A percentile compares a stretch with the other conserved stretches of the same genome.
Evolutionary conservation across 2,329 filamentous ascomycete species (phyloP).

Genomic region (Hymenoscyphus fraxineus): DNA sequence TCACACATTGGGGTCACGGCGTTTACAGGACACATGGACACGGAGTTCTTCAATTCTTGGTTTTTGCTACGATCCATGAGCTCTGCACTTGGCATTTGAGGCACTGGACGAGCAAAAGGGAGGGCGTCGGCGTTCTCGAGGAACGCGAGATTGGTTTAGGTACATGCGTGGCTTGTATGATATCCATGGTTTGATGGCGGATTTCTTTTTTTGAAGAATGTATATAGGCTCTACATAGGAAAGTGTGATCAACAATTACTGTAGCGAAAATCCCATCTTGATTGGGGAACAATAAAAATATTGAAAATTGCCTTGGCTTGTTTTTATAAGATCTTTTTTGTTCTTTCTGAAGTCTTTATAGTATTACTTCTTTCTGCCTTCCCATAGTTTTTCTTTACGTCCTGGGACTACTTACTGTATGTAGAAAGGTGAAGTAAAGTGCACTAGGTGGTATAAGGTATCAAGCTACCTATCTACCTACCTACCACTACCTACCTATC

Average conservation of each 20-base stretch:
- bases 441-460: too few species aligned
- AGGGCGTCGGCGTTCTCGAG: conserved; percentile 13
- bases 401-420: too few species aligned
- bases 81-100: conserved; percentile 28
- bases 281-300: too few species aligned
- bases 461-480: too few species aligned
- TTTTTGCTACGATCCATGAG: conserved; percentile 7
- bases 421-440: too few species aligned
- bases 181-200: conserved; percentile 7
- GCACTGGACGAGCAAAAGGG: conserved; percentile 3
- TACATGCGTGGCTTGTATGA: conserved; percentile 12
- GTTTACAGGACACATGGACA: conserved; percentile 8
- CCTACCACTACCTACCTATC: too few species aligned
- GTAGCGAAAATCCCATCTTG: too few species aligned
- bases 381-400: too few species aligned
- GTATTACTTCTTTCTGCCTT: too few species aligned
- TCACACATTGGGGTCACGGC: background rate
- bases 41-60: conserved; percentile 13
- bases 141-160: conserved; percentile 1
- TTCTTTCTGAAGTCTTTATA: too few species aligned
- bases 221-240: background rate
- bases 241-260: background rate
- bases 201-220: background rate
- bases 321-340: too few species aligned
- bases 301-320: too few species aligned